Percentiles rank a stretch among this genome's conserved stretches.
These are phyloP conservation scores for Polygonum maritimum DNA, from an alignment of 148 eudicot species.

Conservation along the genomic window DNA sequence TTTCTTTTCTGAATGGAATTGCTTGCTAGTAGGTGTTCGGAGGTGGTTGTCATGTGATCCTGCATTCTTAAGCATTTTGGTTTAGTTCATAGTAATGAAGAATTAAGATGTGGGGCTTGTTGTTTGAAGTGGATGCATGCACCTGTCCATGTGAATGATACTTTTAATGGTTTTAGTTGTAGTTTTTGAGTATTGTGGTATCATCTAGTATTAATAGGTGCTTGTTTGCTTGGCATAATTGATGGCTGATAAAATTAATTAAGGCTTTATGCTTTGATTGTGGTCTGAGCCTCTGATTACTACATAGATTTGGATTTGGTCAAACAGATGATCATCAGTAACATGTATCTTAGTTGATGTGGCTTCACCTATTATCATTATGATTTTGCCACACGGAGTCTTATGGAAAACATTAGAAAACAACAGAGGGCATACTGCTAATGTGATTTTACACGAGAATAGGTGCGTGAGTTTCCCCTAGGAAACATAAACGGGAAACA, in stretches of 20 bases:
- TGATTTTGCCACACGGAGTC: too few relatives aligned
- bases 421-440: too few relatives aligned
- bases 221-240: not conserved
- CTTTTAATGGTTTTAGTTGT: not conserved
- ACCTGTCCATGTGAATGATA: not conserved
- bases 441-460: too few relatives aligned
- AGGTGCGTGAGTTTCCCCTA: too few relatives aligned
- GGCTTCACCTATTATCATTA: not conserved
- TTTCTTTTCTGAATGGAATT: not conserved
- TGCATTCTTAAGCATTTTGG: not conserved
- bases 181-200: not conserved
- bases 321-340: not conserved
- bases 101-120: not conserved
- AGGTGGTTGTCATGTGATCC: not conserved
- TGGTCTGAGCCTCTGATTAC: not conserved
- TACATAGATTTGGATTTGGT: not conserved
- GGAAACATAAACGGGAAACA: too few relatives aligned
- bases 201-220: not conserved
- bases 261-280: not conserved
- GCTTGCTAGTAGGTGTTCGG: not conserved
- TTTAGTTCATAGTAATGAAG: constrained; percentile 2
- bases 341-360: not conserved
- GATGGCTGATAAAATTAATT: not conserved
- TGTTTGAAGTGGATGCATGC: not conserved
- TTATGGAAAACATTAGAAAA: too few relatives aligned